Evolutionary conservation across 2,329 filamentous ascomycete species (phyloP), one percentile per base, ranked within the genome.

Genomic region (Mycosphaerella sp.): DNA sequence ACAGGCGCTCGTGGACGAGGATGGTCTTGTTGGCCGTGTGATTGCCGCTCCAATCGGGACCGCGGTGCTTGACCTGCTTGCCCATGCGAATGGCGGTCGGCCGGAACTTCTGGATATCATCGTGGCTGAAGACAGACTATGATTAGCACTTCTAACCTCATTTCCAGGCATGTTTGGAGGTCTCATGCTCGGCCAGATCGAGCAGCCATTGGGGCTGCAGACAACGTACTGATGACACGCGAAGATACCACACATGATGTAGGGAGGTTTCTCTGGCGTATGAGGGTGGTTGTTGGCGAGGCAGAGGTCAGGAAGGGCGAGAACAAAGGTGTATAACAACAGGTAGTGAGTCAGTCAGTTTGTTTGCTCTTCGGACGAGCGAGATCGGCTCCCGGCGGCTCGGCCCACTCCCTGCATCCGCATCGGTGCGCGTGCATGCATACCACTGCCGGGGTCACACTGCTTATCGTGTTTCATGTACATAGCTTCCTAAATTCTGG

Each of bases 71-170:
- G 68, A 96, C 81, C 89, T 88, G 86, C 80, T 96, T 96, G 62
- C 89, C 84, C 76, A 97, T 86, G 75, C 86, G 86, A 73, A 97
- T 79, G 67, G 91, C 91, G 57, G 86, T 91, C 45, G 91, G 86
- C 82, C 96, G 96, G 79, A 97, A 97, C 68, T 89, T 90, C 68
- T 87, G 84, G 66, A 96, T 89, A 81, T 96, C 87, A 59, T 91
- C 90, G 70, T 97, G 90, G 66, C 80, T 82, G 59, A 61, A 21
- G 41, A 17, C 14, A 40, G 35, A 53, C 56, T 17, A 25, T 34
- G 21, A 44, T 53, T 43, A 56, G 51, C 47, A 37, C 27, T 37
- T 41, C n/a, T 17, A 13, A 27, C 14, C 30, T 44, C 47, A 53
- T 53, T 45, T 58, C 53, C 4, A 16, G 13, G 7, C 9, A 16